These are phyloP conservation scores for Euphorbia tirucalli DNA, from an alignment of 345 rosid genomes.

Conservation along the genomic window DNA sequence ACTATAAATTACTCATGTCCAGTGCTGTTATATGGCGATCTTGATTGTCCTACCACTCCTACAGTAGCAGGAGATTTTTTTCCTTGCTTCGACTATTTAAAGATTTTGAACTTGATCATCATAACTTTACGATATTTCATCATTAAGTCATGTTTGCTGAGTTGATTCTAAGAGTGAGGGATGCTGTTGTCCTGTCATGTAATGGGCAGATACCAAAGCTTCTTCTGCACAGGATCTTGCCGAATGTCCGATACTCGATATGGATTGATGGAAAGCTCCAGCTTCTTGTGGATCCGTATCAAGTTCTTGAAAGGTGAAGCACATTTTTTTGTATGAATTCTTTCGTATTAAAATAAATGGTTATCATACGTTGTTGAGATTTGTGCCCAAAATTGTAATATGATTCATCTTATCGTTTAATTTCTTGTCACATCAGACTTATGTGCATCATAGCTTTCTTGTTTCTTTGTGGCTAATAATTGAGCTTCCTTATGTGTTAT, in stretches of 20 bases:
- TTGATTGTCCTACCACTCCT: neutral
- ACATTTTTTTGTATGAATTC: constrained; percentile 7
- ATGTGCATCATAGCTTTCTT: neutral
- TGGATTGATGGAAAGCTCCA: constrained; percentile 94
- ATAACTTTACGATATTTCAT: neutral
- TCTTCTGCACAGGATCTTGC: constrained; percentile 75
- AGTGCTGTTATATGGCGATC: neutral
- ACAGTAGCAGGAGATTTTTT: no score
- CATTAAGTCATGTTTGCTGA: neutral
- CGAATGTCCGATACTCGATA: constrained; percentile 68
- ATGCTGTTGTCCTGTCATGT: constrained; percentile 14
- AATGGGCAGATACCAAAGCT: constrained; percentile 81
- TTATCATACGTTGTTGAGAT: neutral
- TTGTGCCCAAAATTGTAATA: neutral
- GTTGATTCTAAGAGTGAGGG: constrained; percentile 5
- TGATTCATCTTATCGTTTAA: no score
- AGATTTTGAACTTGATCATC: neutral
- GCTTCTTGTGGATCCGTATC: constrained; percentile 86
- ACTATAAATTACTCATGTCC: neutral
- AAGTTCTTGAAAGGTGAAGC: constrained; percentile 75
- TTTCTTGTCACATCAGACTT: no score
- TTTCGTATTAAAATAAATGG: neutral
- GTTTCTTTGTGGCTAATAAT: neutral
- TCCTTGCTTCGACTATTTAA: neutral
- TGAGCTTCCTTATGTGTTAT: neutral